These are phyloP conservation scores for Dactylellina drechsleri DNA, from an alignment of 2,329 filamentous ascomycete genomes.

Conservation along the genomic window DNA sequence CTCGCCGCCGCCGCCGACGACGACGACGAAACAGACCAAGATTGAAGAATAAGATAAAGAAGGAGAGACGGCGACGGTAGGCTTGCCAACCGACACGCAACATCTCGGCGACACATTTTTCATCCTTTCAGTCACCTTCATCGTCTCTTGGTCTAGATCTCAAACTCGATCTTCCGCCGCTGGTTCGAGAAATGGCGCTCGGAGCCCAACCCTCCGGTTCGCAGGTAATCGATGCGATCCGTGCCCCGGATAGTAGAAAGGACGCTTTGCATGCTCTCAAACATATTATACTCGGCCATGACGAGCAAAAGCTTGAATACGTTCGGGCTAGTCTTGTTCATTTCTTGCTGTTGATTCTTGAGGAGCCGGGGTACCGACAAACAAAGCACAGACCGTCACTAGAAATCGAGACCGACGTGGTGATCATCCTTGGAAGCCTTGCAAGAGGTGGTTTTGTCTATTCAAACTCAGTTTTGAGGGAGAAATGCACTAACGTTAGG, in stretches of 20 bases:
- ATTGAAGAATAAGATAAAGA: not conserved
- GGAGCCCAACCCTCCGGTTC: slow-evolving; percentile 61
- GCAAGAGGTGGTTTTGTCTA: slow-evolving; percentile 73
- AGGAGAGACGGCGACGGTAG: too few species aligned
- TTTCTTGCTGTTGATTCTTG: slow-evolving; percentile 69
- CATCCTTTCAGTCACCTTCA: too few species aligned
- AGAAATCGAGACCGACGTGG: slow-evolving; percentile 60
- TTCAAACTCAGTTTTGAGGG: not conserved
- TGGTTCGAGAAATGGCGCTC: slow-evolving; percentile 56
- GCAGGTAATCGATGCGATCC: slow-evolving; percentile 48
- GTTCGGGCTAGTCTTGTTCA: slow-evolving; percentile 76
- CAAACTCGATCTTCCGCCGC: not conserved
- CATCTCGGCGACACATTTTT: too few species aligned
- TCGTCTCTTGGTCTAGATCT: slow-evolving; percentile 3
- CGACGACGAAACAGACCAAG: not conserved
- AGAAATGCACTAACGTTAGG: slow-evolving; percentile 18
- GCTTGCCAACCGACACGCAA: too few species aligned
- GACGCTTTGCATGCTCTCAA: slow-evolving; percentile 78
- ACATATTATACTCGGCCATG: slow-evolving; percentile 88
- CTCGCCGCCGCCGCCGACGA: slow-evolving; percentile 7
- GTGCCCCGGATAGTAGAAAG: slow-evolving; percentile 58
- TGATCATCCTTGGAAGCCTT: slow-evolving; percentile 82
- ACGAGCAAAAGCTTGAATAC: slow-evolving; percentile 84
- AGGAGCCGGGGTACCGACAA: slow-evolving; percentile 50
- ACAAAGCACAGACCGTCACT: slow-evolving; percentile 59